These are phyloP conservation scores for Liriodendron chinense DNA, from an alignment of 164 flowering plant species.

Conservation along the genomic window DNA sequence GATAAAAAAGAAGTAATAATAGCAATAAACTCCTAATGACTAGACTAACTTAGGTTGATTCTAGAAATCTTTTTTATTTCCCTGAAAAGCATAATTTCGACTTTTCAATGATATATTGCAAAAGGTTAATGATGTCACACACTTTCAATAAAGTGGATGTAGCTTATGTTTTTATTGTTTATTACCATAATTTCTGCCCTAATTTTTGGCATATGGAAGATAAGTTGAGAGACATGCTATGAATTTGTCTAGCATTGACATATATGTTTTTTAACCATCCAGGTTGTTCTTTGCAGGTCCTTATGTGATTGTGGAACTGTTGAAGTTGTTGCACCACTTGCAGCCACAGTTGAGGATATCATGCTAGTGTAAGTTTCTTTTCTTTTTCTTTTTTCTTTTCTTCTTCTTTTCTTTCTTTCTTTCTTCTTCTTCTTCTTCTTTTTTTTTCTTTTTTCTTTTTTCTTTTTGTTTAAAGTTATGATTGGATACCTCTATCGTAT, in stretches of 20 bases:
- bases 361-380: slow-evolving; percentile 71
- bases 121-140: not conserved
- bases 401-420: not conserved
- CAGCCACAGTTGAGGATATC: slow-evolving; percentile 88
- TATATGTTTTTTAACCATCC: not conserved
- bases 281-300: slow-evolving; percentile 41
- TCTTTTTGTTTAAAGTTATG: not conserved
- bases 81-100: too few species aligned
- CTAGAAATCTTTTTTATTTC: too few species aligned
- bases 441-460: too few species aligned
- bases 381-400: not conserved
- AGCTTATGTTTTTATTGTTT: not conserved
- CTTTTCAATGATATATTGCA: too few species aligned
- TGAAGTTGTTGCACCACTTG: slow-evolving; percentile 82
- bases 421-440: not conserved
- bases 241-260: not conserved
- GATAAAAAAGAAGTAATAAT: too few species aligned
- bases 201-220: not conserved
- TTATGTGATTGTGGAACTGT: slow-evolving; percentile 82
- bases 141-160: not conserved
- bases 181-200: not conserved
- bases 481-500: not conserved
- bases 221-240: not conserved
- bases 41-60: too few species aligned
- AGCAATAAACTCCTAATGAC: too few species aligned